Evolutionary conservation across 768 basidiomycete genomes (phyloP), one percentile per base, ranked within the genome.

Genomic region (Punctularia strigosozonata): DNA sequence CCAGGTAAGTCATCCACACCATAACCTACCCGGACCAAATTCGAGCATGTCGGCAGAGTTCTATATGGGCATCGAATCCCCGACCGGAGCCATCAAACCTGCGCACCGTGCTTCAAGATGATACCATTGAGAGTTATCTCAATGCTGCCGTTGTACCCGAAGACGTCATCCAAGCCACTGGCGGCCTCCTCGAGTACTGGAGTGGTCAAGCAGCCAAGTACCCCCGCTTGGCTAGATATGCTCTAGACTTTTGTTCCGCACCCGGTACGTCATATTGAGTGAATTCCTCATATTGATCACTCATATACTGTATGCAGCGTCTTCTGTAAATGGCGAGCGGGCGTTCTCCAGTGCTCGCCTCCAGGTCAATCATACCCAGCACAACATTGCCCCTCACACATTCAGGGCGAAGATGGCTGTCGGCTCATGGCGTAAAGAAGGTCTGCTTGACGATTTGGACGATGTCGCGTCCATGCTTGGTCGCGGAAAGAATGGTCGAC

Each of bases 291-390:
- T 19, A 22, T 19, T 18, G 6, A 10, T 6, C 10, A 18, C 24
- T 19, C 18, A 19, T 37, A 28, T 8, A 15, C 10, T 15, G 15
- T 19, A 6, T 13, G 6, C 19, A 48, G 43, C 43, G 19, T 46
- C 46, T 10, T 62, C 59, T 21, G 60, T 61, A 34, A 59, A 62
- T 52, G 58, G 56, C n/a, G 59, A 63, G 37, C 48, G 48, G 26
- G 54, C 60, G 19, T 63, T 63, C 46, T 62, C 59, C 22, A 46
- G 45, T 30, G 59, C 58, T 4, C 43, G 48, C 5, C 44, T 52
- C 4, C 54, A 60, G 26, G 52, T 61, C 13, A 54, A 54, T 34
- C 53, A 54, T 36, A 44, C 60, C 44, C 62, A 63, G 47, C 53
- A 57, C 36, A 49, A 50, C 36, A 61, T 54, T 43, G 47, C 28